Evolutionary conservation across 176 grass and related monocot genomes (phyloP).

Genomic region (Calamus simplicifolius): DNA sequence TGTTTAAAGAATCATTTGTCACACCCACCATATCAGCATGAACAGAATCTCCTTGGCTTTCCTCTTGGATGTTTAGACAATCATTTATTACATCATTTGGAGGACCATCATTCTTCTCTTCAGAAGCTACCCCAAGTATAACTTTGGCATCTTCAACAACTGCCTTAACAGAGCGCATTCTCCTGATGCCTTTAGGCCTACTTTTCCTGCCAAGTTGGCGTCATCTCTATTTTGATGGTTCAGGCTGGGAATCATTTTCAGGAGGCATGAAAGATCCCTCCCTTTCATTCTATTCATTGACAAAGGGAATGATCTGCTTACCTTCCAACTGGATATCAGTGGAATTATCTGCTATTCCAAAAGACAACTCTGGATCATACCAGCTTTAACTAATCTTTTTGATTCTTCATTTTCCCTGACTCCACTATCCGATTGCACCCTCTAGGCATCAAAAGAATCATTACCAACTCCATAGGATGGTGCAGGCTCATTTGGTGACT

Average conservation of each 20-base stretch:
- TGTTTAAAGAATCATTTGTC: too few relatives aligned
- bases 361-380: conserved; percentile 53
- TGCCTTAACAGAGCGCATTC: too few relatives aligned
- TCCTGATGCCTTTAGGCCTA: conserved; percentile 45
- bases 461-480: conserved; percentile 46
- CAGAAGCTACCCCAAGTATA: too few relatives aligned
- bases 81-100: too few relatives aligned
- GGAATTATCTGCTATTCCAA: conserved; percentile 76
- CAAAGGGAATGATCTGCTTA: conserved; percentile 29
- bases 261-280: conserved; percentile 33
- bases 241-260: conserved; percentile 31
- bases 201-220: conserved; percentile 21
- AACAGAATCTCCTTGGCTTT: too few relatives aligned
- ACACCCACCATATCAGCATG: too few relatives aligned
- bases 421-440: conserved; percentile 31
- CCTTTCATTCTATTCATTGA: conserved; percentile 38
- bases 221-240: conserved; percentile 44
- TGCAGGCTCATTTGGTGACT: conserved; percentile 64
- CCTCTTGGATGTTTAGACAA: too few relatives aligned
- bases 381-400: conserved; percentile 30
- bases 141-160: too few relatives aligned
- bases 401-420: conserved; percentile 37
- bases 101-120: too few relatives aligned
- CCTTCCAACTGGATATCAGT: conserved; percentile 33
- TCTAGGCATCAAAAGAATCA: conserved; percentile 35